Base-by-base conservation (phyloP, 441 rosid genomes). In the Brassica hybrid region DNA sequence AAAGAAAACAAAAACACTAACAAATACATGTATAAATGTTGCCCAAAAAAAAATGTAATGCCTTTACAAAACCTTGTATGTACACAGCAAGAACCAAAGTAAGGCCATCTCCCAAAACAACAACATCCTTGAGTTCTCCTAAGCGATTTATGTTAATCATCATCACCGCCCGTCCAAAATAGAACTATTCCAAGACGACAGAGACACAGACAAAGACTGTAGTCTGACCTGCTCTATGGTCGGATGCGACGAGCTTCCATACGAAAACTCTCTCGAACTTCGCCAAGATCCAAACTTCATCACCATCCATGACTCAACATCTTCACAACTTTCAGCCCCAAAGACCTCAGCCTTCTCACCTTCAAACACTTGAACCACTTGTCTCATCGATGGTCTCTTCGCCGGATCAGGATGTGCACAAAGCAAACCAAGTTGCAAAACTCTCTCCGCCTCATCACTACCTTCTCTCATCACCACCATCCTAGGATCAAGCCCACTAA, bases 371-470 rank as follows among this genome's bases (percentile, higher is more conserved):
- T 86, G 88, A 66, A 86, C 86, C 10, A 82, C 96, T 75, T 90
- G 96, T 78, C 97, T 90, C 96, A 90, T 92, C 4, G 87, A 79
- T 7, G 97, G 98, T 71, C 98, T 74, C 1, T 76, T 75, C 7
- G 60, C 61, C 4, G 93, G 84, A 27, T 87, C 90, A 6, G 91
- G 91, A 74, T 87, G 85, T 7, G 91, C 84, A 32, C 97, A 90
- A 54, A 89, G 69, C 81, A 94, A 69, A 5, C 97, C 98, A 67
- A 92, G 69, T 48, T 88, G 93, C 63, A 92, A 57, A 6, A 89
- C 82, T 9, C 87, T 84, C 74, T 85, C 85, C 0, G 84, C 86
- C 65, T 89, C 91, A 14, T 69, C 85, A 34, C 59, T 73, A 0
- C 18, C 91, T 25, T 85, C 83, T 57, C 83, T 79, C 12, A 23